Evolutionary conservation across 441 rosid genomes (phyloP), one percentile per base, ranked within the genome.

Genomic region (California macrophylla): DNA sequence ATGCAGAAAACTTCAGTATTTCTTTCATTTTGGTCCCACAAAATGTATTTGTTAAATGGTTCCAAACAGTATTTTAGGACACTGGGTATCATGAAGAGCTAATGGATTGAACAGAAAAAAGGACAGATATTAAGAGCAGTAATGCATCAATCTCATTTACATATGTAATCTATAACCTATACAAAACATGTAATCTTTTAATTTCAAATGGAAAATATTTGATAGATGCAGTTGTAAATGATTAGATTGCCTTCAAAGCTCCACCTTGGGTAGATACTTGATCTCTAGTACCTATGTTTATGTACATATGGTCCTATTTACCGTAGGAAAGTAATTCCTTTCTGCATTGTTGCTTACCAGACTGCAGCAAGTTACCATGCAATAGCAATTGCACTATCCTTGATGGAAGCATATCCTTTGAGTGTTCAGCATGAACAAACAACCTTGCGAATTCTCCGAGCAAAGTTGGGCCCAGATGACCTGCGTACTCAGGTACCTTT

Each of bases 321-420:
- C n/a, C n/a, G n/a, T n/a, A n/a, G n/a, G n/a, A n/a, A 45, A 45
- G 52, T 45, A 45, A 45, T 45, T 45, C 4, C 6, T 45, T 45
- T 45, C 6, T 45, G 52, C 15, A 1, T 45, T 45, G 18, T 45
- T 45, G 52, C 18, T 64, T 56, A 67, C 45, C 83, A 89, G 95
- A 89, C 95, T 76, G 95, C 92, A 75, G 90, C 92, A 61, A 89
- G 95, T 72, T 89, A 89, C 80, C 95, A 89, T 75, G 95, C 95
- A 80, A 89, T 89, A 74, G 95, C 95, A 64, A 89, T 89, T 82
- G 95, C 95, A 63, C 86, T 89, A 25, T 89, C 95, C 69, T 72
- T 87, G 74, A 87, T 89, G 95, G 92, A 87, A 64, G 92, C 87
- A 24, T 87, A 83, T 78, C 77, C 90, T 74, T 80, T 89, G 69